Base-by-base conservation (phyloP, 2,329 filamentous ascomycete genomes). In the Monosporascus cannonballus region DNA sequence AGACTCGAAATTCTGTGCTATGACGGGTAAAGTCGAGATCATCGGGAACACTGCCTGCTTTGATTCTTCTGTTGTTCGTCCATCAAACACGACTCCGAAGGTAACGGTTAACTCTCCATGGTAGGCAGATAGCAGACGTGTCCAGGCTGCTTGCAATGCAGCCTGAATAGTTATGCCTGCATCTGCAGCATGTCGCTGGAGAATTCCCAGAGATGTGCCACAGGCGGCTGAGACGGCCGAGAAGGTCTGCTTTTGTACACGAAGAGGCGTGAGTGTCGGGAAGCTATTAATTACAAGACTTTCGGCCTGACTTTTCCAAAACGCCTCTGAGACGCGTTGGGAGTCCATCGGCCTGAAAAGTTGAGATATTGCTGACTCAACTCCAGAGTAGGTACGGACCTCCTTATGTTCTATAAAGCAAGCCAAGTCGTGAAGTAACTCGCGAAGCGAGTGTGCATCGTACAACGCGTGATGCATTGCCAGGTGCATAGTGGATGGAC, bases 81-180 rank as follows among this genome's bases (percentile, higher is more conserved):
- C 90, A 8, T 92, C 92, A 7, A 96, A 74, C 0, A 92, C 89
- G 15, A 88, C 77, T 0, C 92, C 93, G 65, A 94, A 96, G 0
- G 86, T 85, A 1, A 94, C 84, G 6, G 78, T 78, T 3, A 72
- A 63, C 64, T 96, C 90, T 1, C 90, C 91, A 15, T 85, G 78
- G 61, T 96, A 96, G 0, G 85, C 81, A 0, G 87, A 78, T 0
- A 96, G 74, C 0, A 96, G 64, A 7, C 84, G 77, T 2, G 86
- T 79, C 92, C 92, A 96, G 2, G 89, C 81, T 3, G 85, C 86
- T 66, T 96, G 87, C 0, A 89, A 80, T 1, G 83, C 79, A 3
- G 86, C 85, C 68, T 95, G 90, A 14, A 95, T 68, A 0, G 89
- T 89, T n/a, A 87, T 75, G n/a, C 84, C 83, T 0, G 75, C 68